These are phyloP conservation scores for Candida arabinofermentans DNA, from an alignment of 805 yeast species.

Conservation along the genomic window DNA sequence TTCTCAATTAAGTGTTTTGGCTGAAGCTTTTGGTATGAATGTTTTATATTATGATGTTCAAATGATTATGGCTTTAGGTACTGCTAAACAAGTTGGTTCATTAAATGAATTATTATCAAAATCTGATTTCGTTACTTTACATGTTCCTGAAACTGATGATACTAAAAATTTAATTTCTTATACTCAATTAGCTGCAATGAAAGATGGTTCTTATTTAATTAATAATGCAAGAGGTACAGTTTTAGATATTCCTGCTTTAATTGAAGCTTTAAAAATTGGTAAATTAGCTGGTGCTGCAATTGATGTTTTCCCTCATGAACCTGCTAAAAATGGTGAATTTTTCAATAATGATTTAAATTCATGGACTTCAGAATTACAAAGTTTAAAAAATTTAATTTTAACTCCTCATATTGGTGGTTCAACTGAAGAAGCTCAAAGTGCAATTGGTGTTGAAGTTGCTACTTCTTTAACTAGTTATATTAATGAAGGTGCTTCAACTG, in stretches of 20 bases:
- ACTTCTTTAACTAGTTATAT: slow-evolving; percentile 83
- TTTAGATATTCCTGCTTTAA: slow-evolving; percentile 90
- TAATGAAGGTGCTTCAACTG: slow-evolving; percentile 91
- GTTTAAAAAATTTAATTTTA: slow-evolving; percentile 82
- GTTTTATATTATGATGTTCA: slow-evolving; percentile 88
- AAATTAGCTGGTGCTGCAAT: slow-evolving; percentile 96
- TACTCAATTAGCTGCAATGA: slow-evolving; percentile 94
- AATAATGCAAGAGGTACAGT: slow-evolving; percentile 98
- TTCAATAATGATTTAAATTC: slow-evolving; percentile 70
- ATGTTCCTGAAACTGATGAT: slow-evolving; percentile 92
- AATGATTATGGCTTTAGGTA: slow-evolving; percentile 96
- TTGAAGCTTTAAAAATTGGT: slow-evolving; percentile 87
- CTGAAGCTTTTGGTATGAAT: slow-evolving; percentile 97
- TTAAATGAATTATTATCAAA: slow-evolving; percentile 74
- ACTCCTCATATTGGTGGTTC: slow-evolving; percentile 99
- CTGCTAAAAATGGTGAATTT: slow-evolving; percentile 90
- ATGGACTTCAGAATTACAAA: slow-evolving; percentile 79
- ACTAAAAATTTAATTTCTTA: slow-evolving; percentile 86
- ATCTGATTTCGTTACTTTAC: slow-evolving; percentile 88
- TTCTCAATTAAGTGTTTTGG: slow-evolving; percentile 91
- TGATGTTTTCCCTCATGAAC: slow-evolving; percentile 96
- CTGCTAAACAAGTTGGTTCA: slow-evolving; percentile 86
- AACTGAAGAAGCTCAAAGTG: slow-evolving; percentile 97
- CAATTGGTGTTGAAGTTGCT: slow-evolving; percentile 95
- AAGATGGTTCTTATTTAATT: slow-evolving; percentile 89